phyloP scores from a whole-genome alignment of 441 rosid genomes.

The Erysimum cheiri region DNA sequence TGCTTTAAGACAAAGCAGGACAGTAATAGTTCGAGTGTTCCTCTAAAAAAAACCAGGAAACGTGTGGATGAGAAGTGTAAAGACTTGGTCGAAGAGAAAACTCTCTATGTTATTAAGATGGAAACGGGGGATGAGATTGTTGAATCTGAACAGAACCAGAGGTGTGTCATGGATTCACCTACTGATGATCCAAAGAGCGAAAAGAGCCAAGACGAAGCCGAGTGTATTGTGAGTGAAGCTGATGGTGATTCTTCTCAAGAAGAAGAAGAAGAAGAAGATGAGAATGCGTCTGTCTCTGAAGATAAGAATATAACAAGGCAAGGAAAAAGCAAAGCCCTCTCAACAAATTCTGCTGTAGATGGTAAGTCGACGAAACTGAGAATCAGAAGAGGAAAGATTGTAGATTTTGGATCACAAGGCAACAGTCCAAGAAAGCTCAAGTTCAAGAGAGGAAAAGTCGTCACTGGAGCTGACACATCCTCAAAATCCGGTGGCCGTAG shows the following conservation, averaged over 20 bases:
- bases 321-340: conserved; percentile 42
- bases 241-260: conserved; percentile 52
- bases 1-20: conserved; percentile 49
- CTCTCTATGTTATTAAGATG: conserved; percentile 63
- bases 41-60: conserved; percentile 37
- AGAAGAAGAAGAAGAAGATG: conserved; percentile 40
- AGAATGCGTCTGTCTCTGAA: conserved; percentile 14
- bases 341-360: conserved; percentile 33
- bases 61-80: conserved; percentile 37
- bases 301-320: conserved; percentile 37
- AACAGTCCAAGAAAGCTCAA: conserved; percentile 69
- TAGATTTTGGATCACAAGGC: conserved; percentile 57
- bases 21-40: conserved; percentile 42
- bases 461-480: conserved; percentile 45
- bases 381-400: conserved; percentile 71
- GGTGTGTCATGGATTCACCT: conserved; percentile 45
- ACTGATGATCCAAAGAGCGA: conserved; percentile 41
- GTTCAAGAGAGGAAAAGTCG: conserved; percentile 63
- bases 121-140: conserved; percentile 51
- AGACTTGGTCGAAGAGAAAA: conserved; percentile 60
- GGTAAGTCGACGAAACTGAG: conserved; percentile 52
- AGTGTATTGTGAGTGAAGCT: conserved; percentile 46
- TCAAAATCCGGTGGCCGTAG: conserved; percentile 45
- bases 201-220: conserved; percentile 50
- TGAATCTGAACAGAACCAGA: conserved; percentile 53